Evolutionary conservation across 306 rosid genomes (phyloP).

Genomic region (Quercus cerris): DNA sequence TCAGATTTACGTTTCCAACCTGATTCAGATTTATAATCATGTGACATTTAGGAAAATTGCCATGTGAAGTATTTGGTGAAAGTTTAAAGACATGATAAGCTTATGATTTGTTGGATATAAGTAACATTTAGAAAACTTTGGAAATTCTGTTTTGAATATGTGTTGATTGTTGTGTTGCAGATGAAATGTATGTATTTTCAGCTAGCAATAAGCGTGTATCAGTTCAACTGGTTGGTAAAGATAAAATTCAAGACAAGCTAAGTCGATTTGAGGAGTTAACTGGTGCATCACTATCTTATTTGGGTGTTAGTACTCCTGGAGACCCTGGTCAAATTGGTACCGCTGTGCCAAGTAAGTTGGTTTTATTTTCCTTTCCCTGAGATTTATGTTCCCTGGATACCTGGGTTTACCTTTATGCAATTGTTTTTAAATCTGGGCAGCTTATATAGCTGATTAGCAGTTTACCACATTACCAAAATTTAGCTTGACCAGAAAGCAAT

Average conservation of each 20-base stretch:
- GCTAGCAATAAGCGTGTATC: constrained; percentile 75
- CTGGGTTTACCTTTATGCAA: not conserved
- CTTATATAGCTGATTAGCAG: not conserved
- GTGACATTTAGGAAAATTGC: not conserved
- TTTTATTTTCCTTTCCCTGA: not conserved
- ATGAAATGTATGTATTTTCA: constrained; percentile 95
- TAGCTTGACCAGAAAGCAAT: not conserved
- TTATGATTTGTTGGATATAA: not conserved
- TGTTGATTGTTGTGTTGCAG: constrained; percentile 41
- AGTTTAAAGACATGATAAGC: not conserved
- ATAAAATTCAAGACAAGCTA: constrained; percentile 72
- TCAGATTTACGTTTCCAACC: not conserved
- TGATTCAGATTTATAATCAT: not conserved
- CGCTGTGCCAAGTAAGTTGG: constrained; percentile 66
- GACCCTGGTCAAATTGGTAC: constrained; percentile 40
- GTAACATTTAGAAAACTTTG: constrained; percentile 4
- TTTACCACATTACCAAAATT: not conserved
- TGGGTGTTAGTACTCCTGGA: constrained; percentile 83
- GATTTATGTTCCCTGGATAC: constrained; percentile 5
- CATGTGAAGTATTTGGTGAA: not conserved
- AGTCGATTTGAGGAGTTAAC: constrained; percentile 86
- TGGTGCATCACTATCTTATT: constrained; percentile 53
- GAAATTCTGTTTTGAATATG: constrained; percentile 20
- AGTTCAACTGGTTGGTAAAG: constrained; percentile 79
- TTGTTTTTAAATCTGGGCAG: not conserved